Evolutionary conservation across 176 grass and related monocot genomes (phyloP).

Genomic region (Urochloa ruziziensis): DNA sequence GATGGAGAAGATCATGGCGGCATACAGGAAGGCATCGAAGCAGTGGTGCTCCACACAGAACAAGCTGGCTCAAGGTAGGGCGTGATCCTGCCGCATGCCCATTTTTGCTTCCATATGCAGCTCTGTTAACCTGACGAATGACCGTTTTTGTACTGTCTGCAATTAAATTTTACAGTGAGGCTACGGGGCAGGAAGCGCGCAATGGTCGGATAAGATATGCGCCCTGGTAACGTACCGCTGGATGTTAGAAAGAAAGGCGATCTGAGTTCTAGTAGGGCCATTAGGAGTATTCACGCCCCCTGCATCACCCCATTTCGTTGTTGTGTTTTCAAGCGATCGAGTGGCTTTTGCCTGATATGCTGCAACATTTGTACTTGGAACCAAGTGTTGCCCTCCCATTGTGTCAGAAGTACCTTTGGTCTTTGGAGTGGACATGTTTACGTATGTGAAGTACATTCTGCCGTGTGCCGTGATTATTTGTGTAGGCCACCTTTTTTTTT

Average conservation of each 20-base stretch:
- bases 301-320: background rate
- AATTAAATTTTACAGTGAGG: slow-evolving; percentile 49
- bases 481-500: too few species aligned
- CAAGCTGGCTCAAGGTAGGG: slow-evolving; percentile 87
- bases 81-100: background rate
- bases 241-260: background rate
- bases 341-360: background rate
- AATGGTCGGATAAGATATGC: slow-evolving; percentile 55
- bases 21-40: slow-evolving; percentile 78
- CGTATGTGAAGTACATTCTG: too few species aligned
- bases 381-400: too few species aligned
- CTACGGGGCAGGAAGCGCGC: slow-evolving; percentile 81
- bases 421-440: too few species aligned
- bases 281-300: background rate
- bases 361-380: background rate
- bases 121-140: background rate
- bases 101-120: background rate
- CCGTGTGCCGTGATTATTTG: too few species aligned
- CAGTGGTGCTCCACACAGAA: slow-evolving; percentile 92
- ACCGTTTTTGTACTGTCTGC: background rate
- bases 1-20: slow-evolving; percentile 82
- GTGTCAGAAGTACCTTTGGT: too few species aligned
- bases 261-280: too few species aligned
- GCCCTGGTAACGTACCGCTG: background rate
- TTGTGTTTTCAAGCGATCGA: background rate